phyloP scores from a whole-genome alignment of 2,329 filamentous ascomycete species.

The Aspergillus pseudotamarii region DNA sequence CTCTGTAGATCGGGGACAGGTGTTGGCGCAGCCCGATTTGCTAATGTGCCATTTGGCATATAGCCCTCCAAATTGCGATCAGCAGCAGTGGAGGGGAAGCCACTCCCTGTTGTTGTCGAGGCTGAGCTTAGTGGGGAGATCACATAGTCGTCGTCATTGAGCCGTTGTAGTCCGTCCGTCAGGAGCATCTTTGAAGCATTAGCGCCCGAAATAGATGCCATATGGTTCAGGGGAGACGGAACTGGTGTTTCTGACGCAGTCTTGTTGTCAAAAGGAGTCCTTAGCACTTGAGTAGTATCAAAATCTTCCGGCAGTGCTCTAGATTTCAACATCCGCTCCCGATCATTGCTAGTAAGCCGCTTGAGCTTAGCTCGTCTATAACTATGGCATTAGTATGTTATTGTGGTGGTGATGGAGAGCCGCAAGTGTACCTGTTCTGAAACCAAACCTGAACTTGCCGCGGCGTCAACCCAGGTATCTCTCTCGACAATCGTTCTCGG shows the following conservation, averaged over 20 bases:
- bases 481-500: constrained; percentile 79
- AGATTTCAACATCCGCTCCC: constrained; percentile 63
- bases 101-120: constrained; percentile 39
- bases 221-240: constrained; percentile 47
- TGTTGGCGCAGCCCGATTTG: constrained; percentile 28
- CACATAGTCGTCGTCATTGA: constrained; percentile 42
- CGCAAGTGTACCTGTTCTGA: constrained; percentile 77
- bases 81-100: constrained; percentile 34
- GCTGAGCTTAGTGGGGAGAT: constrained; percentile 40
- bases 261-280: constrained; percentile 54
- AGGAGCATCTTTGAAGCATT: constrained; percentile 33
- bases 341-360: constrained; percentile 62
- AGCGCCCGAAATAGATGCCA: constrained; percentile 42
- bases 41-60: constrained; percentile 28
- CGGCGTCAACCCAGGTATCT: constrained; percentile 89
- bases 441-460: constrained; percentile 98
- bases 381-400: constrained; percentile 15
- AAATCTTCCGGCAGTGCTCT: constrained; percentile 62
- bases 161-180: constrained; percentile 36
- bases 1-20: constrained; percentile 34
- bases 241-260: constrained; percentile 52
- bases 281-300: constrained; percentile 62
- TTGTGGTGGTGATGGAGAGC: neutral
- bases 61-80: constrained; percentile 32
- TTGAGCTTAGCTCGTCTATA: constrained; percentile 63